phyloP scores from a whole-genome alignment of 768 basidiomycete species.

The Tephrocybe sp. region DNA sequence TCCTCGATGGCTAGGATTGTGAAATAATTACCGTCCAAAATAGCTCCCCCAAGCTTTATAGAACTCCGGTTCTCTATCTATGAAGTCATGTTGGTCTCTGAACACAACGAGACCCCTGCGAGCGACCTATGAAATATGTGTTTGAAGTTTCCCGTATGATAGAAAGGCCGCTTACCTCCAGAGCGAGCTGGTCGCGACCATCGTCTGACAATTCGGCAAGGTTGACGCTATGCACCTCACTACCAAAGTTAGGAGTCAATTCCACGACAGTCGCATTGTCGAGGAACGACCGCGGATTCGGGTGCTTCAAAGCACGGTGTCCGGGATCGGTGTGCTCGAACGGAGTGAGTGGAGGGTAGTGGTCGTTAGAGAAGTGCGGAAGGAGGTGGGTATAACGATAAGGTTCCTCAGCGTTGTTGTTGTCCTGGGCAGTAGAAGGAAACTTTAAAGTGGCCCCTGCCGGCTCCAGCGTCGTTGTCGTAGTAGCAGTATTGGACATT shows the following conservation, averaged over 20 bases:
- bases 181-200: conserved; percentile 69
- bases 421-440: conserved; percentile 18
- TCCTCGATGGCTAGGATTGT: neutral
- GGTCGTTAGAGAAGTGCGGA: conserved; percentile 60
- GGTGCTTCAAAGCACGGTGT: conserved; percentile 60
- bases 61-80: conserved; percentile 65
- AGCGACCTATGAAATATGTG: conserved; percentile 53
- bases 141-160: neutral
- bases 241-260: conserved; percentile 74
- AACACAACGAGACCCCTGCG: conserved; percentile 72
- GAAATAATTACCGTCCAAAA: conserved; percentile 54
- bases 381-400: conserved; percentile 74
- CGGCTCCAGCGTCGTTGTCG: conserved; percentile 19
- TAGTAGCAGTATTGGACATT: conserved; percentile 25
- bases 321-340: conserved; percentile 83
- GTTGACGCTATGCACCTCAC: conserved; percentile 71
- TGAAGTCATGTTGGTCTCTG: conserved; percentile 75
- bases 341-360: conserved; percentile 66
- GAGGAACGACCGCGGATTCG: conserved; percentile 70
- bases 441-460: conserved; percentile 23
- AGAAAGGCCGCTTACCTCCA: conserved; percentile 45
- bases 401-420: conserved; percentile 24
- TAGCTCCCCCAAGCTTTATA: conserved; percentile 71
- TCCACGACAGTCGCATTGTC: conserved; percentile 58
- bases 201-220: conserved; percentile 58